Base-by-base conservation (phyloP, 495 filamentous ascomycete genomes). In the Xylaria venustula region DNA sequence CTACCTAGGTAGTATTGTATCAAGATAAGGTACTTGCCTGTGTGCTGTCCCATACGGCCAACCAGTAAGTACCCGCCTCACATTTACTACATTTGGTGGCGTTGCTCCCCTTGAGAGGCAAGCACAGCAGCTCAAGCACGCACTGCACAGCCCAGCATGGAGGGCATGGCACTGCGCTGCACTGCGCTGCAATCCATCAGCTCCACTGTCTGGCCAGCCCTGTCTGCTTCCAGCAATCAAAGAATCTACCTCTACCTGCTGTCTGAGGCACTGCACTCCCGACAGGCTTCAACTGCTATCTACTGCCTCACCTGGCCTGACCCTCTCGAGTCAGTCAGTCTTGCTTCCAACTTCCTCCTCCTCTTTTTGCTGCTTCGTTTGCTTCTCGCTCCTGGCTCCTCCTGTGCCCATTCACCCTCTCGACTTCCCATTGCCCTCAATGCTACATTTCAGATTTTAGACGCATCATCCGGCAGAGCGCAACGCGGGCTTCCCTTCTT, bases 231-330 rank as follows among this genome's bases (percentile, higher is more conserved):
- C n/a, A n/a, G n/a, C n/a, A n/a, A n/a, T n/a, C n/a, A n/a, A n/a
- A n/a, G n/a, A n/a, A n/a, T n/a, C n/a, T n/a, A n/a, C n/a, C n/a
- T n/a, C n/a, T n/a, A n/a, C n/a, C n/a, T n/a, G n/a, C n/a, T n/a
- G n/a, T n/a, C n/a, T n/a, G n/a, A n/a, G n/a, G n/a, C n/a, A n/a
- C n/a, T n/a, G n/a, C n/a, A n/a, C n/a, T n/a, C n/a, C n/a, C n/a
- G n/a, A n/a, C n/a, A n/a, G n/a, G 51, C 51, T 54, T 54, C 51
- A n/a, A 54, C 51, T 54, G 51, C 22, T 34, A 26, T 55, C 40
- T 44, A 37, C n/a, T 34, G 37, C 32, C 37, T 55, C 25, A 2
- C 37, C 14, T 20, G 20, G 51, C 34, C 34, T 14, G 36, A 6
- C 34, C 8, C 14, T 52, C 34, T 54, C 51, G 36, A 50, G 47